Evolutionary conservation across 148 eudicot species (phyloP).

Genomic region (Rhododendron vialii): DNA sequence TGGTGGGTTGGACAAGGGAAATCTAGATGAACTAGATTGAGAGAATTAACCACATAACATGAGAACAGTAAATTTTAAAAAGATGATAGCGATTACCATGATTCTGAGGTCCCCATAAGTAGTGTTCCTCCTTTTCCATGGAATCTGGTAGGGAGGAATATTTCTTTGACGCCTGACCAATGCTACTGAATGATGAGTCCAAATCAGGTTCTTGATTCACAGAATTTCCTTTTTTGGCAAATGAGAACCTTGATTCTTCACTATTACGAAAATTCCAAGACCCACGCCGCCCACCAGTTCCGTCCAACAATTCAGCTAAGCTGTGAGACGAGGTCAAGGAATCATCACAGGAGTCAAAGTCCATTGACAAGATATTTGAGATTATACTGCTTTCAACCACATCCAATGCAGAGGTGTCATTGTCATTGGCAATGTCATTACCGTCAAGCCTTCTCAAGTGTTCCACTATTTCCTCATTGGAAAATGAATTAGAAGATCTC

Average conservation of each 20-base stretch:
- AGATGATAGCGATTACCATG: constrained; percentile 25
- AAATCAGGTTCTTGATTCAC: constrained; percentile 20
- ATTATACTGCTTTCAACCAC: constrained; percentile 50
- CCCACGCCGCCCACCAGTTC: constrained; percentile 24
- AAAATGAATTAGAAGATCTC: constrained; percentile 37
- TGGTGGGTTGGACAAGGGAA: neutral
- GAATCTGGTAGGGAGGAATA: constrained; percentile 22
- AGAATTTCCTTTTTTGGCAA: constrained; percentile 25
- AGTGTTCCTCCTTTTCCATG: constrained; percentile 27
- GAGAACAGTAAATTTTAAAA: neutral
- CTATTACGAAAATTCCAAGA: constrained; percentile 33
- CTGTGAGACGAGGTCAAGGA: constrained; percentile 27
- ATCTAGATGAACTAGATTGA: neutral
- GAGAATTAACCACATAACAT: neutral
- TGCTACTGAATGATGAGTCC: constrained; percentile 18
- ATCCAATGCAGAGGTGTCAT: constrained; percentile 30
- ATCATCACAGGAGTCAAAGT: constrained; percentile 46
- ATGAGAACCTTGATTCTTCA: constrained; percentile 37
- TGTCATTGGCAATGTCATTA: constrained; percentile 19
- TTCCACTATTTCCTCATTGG: constrained; percentile 55
- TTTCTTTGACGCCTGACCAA: constrained; percentile 14
- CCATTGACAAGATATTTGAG: constrained; percentile 50
- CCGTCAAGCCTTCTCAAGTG: constrained; percentile 44
- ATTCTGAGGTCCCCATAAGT: constrained; percentile 25
- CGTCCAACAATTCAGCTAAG: constrained; percentile 24